Percentiles rank a stretch among this genome's conserved stretches.
These are phyloP conservation scores for Peziza echinospora DNA, from an alignment of 495 filamentous ascomycete species.

Conservation along the genomic window DNA sequence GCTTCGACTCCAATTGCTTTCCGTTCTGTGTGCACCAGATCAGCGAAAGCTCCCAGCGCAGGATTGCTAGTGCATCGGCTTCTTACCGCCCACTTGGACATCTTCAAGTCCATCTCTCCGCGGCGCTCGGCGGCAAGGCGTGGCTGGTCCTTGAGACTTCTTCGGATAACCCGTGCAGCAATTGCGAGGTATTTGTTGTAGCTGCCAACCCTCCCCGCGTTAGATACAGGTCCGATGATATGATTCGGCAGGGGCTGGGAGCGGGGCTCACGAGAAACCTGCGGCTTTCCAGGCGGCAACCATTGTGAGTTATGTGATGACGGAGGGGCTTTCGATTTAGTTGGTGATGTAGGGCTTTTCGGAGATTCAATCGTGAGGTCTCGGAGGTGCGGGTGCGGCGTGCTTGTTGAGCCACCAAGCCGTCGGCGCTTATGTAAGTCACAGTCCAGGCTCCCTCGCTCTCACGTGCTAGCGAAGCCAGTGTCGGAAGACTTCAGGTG, in stretches of 20 bases:
- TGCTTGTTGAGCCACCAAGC: no score
- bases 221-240: neutral
- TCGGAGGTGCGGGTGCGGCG: neutral
- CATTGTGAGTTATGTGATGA: conserved; percentile 43
- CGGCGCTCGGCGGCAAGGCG: conserved; percentile 70
- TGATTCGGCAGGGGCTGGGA: neutral
- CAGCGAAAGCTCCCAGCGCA: neutral
- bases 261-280: conserved; percentile 62
- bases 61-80: neutral
- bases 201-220: conserved; percentile 23
- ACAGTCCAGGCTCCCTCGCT: no score
- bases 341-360: neutral
- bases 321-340: neutral
- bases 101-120: conserved; percentile 73
- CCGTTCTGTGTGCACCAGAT: conserved; percentile 43
- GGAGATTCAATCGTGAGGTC: neutral
- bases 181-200: conserved; percentile 71
- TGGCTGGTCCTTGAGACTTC: conserved; percentile 84
- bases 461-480: no score
- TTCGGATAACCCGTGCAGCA: conserved; percentile 57
- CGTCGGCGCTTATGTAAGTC: no score
- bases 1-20: conserved; percentile 38
- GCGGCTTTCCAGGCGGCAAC: conserved; percentile 95
- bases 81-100: conserved; percentile 83
- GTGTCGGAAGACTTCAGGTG: no score